Evolutionary conservation across 345 rosid genomes (phyloP), one percentile per base, ranked within the genome.

Genomic region (Isatis tinctoria): DNA sequence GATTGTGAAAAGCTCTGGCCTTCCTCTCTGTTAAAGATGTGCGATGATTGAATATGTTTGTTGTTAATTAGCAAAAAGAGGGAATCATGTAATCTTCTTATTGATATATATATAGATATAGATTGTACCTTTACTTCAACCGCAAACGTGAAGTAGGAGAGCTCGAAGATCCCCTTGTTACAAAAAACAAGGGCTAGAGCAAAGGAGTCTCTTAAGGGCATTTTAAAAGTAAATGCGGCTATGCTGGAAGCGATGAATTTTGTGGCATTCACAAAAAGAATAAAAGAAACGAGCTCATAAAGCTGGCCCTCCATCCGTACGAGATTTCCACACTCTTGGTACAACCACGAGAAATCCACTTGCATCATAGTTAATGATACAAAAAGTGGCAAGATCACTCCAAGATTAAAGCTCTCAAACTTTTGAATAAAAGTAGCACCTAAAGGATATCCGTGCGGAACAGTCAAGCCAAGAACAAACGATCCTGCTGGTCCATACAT

Each of bases 121-220:
- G 56, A 27, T 22, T 71, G 14, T 63, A 82, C 85, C 74, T 61
- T 61, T 16, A 2, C 13, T 47, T 78, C 81, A 66, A 67, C 70
- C 3, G 70, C 53, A 37, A 18, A 73, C 0, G 60, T 6, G 54
- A 52, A 78, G 74, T 64, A 73, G 28, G 81, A 70, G 13, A 86
- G 32, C 64, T 88, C 92, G 45, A 80, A 40, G 49, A 80, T 9
- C 20, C 87, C 87, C 67, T 82, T 83, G 13, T 70, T 61, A 63
- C 53, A 51, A 76, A 83, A 59, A n/a, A 84, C 71, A 65, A 83
- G 70, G 61, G 86, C 80, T 24, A 88, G 48, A 1, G 85, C 83
- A 53, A 79, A 11, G 22, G 84, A 80, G 78, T 86, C 93, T 10
- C 63, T 81, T 8, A 53, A 67, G 28, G 88, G 90, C 82, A 88